These are phyloP conservation scores for Naganishia vishniacii DNA, from an alignment of 768 basidiomycete genomes.

Conservation along the genomic window DNA sequence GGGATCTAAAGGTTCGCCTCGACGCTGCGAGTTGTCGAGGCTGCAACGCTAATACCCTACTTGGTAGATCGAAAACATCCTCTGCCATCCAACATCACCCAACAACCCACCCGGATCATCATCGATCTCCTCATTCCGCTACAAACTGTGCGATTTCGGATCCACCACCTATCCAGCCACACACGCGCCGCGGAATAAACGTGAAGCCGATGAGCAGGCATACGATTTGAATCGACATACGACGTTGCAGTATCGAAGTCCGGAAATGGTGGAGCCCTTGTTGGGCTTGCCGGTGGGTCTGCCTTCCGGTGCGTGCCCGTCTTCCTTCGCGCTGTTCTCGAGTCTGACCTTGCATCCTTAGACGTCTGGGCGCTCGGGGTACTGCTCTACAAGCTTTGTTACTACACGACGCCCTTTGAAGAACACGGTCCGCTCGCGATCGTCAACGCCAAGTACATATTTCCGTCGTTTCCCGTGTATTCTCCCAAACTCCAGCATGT, in stretches of 20 bases:
- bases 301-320: conserved; percentile 39
- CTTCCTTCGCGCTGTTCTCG: not conserved
- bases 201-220: conserved; percentile 81
- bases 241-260: conserved; percentile 94
- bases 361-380: conserved; percentile 98
- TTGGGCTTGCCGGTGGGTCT: conserved; percentile 45
- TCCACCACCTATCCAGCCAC: conserved; percentile 71
- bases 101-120: conserved; percentile 20
- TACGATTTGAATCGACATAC: conserved; percentile 90
- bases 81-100: conserved; percentile 49
- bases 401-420: conserved; percentile 98
- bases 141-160: conserved; percentile 97
- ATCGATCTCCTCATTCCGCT: conserved; percentile 61
- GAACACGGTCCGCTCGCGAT: conserved; percentile 95
- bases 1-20: conserved; percentile 72
- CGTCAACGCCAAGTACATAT: conserved; percentile 89
- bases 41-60: not conserved
- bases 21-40: too few species aligned
- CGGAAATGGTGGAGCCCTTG: conserved; percentile 84
- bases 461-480: conserved; percentile 81
- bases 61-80: conserved; percentile 82
- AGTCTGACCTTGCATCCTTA: conserved; percentile 24
- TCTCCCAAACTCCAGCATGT: conserved; percentile 73
- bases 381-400: conserved; percentile 94
- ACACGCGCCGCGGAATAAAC: conserved; percentile 66